A percentile compares a stretch with the other conserved stretches of the same genome.
Conservation (phyloP, 2,329 filamentous ascomycete species). For the Hymenoscyphus linearis region DNA sequence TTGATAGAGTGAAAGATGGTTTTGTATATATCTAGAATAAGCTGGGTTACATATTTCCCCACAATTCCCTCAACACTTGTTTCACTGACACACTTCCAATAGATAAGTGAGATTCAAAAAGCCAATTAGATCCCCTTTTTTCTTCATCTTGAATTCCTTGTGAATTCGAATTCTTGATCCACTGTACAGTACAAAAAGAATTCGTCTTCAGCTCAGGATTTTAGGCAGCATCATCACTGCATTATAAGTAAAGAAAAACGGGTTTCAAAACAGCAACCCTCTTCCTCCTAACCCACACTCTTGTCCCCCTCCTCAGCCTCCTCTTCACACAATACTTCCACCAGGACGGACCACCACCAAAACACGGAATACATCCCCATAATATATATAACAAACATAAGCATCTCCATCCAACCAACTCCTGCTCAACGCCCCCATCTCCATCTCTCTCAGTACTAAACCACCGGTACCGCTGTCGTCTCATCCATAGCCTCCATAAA, state of each 20-base stretch:
- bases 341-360: not conserved
- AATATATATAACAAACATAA: not conserved
- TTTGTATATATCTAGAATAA: slow-evolving; percentile 1
- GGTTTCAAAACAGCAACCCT: slow-evolving; percentile 10
- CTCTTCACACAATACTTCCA: not conserved
- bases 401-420: not conserved
- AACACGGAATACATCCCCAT: not conserved
- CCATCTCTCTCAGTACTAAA: not conserved
- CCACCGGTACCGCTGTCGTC: not conserved
- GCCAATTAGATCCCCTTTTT: not conserved
- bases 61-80: not conserved
- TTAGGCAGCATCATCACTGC: not conserved
- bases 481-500: not conserved
- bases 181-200: not conserved
- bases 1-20: not conserved
- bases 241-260: too few relatives aligned
- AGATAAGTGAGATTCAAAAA: not conserved
- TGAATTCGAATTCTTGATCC: not conserved
- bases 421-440: not conserved
- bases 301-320: not conserved
- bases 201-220: not conserved
- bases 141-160: not conserved
- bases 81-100: not conserved
- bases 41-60: not conserved
- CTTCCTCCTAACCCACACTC: slow-evolving; percentile 4